Evolutionary conservation across 257 asterid species (phyloP).

Genomic region (Sherardia arvensis): DNA sequence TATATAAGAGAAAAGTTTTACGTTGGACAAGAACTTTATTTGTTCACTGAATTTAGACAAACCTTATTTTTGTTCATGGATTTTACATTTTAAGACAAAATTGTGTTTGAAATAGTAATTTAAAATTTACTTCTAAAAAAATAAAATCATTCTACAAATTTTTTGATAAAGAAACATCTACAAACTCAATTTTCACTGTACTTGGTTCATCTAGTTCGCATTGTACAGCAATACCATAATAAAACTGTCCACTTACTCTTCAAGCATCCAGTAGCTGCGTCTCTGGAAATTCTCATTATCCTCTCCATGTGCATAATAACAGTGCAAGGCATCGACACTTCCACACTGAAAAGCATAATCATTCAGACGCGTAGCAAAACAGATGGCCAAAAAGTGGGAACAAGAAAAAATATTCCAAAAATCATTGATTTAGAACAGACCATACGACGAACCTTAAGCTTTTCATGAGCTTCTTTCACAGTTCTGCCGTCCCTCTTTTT

Average conservation of each 20-base stretch:
- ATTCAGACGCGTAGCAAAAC: conserved; percentile 18
- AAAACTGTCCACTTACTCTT: conserved; percentile 49
- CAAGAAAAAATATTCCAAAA: not conserved
- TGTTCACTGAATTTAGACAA: too few relatives aligned
- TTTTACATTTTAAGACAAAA: too few relatives aligned
- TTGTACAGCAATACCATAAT: not conserved
- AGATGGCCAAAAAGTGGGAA: not conserved
- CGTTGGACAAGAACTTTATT: too few relatives aligned
- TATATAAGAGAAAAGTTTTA: too few relatives aligned
- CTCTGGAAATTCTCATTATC: conserved; percentile 76
- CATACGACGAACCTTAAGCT: conserved; percentile 57
- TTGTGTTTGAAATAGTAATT: too few relatives aligned
- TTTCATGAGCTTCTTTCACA: conserved; percentile 93
- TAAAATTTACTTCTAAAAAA: too few relatives aligned
- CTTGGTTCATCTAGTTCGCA: too few relatives aligned
- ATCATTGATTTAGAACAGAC: conserved; percentile 1
- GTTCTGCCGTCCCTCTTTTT: conserved; percentile 93
- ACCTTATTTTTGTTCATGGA: too few relatives aligned
- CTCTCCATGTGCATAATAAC: conserved; percentile 97
- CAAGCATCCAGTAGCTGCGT: conserved; percentile 99
- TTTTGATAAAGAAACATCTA: not conserved
- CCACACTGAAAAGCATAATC: conserved; percentile 54
- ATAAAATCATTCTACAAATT: too few relatives aligned
- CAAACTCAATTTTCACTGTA: too few relatives aligned
- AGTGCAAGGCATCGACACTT: conserved; percentile 79